Evolutionary conservation across 192 early-diverging fungal species (phyloP).

Genomic region (Diversispora eburnea): DNA sequence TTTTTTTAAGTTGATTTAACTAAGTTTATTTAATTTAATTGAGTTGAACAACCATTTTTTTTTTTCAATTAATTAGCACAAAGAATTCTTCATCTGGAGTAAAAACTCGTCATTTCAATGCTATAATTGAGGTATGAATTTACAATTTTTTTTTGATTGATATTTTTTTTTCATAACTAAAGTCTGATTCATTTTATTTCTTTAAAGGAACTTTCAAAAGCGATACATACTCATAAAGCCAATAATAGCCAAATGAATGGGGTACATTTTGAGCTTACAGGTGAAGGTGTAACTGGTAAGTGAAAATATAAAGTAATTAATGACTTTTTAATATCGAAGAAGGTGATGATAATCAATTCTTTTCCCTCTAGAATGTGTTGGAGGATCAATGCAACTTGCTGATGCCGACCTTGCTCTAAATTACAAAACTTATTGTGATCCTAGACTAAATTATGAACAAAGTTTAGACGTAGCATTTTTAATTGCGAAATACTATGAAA

Average conservation of each 20-base stretch:
- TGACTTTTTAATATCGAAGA: background rate
- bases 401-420: slow-evolving; percentile 79
- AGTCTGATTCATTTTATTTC: background rate
- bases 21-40: background rate
- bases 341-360: background rate
- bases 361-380: slow-evolving; percentile 65
- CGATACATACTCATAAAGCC: slow-evolving; percentile 79
- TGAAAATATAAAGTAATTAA: background rate
- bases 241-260: slow-evolving; percentile 75
- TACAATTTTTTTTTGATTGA: background rate
- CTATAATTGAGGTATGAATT: slow-evolving; percentile 65
- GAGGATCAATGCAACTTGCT: slow-evolving; percentile 94
- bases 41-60: background rate
- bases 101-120: slow-evolving; percentile 88
- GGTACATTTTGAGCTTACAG: slow-evolving; percentile 97
- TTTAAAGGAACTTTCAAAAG: slow-evolving; percentile 68
- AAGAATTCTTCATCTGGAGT: slow-evolving; percentile 74
- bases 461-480: slow-evolving; percentile 94
- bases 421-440: slow-evolving; percentile 96
- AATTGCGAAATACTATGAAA: slow-evolving; percentile 86
- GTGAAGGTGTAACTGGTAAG: slow-evolving; percentile 87
- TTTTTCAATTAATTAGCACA: slow-evolving; percentile 49
- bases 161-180: background rate
- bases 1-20: background rate
- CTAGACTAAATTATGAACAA: slow-evolving; percentile 96